Evolutionary conservation across 257 asterid genomes (phyloP), one percentile per base, ranked within the genome.

Genomic region (Euphrasia confusa): DNA sequence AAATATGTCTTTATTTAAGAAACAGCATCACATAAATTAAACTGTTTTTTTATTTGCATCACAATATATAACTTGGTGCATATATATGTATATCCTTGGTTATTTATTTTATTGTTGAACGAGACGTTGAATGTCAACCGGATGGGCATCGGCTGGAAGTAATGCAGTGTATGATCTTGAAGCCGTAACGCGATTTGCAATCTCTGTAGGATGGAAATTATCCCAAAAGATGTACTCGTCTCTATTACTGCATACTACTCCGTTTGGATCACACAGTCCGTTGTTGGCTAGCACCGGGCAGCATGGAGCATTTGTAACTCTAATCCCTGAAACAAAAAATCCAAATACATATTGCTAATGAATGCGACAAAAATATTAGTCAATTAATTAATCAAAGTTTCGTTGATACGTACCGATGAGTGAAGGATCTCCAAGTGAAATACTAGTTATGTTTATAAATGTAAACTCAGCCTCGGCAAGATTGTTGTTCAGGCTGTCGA

Each of bases 361-460:
- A 21, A 21, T 21, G 33, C 5, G 33, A 28, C 5, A 3, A 28
- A 3, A 28, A 28, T 28, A 28, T 28, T 28, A 4, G 33, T 2
- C 33, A 2, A 28, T 28, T 27, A n/a, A n/a, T n/a, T 21, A 21
- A 21, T 21, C 24, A 21, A 21, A 21, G 24, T 21, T 21, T 21
- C 24, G 24, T 21, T 0, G 1, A 21, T 21, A 45, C 52, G 1
- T 76, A 82, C 86, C 88, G 1, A 56, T 4, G 0, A n/a, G 26
- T 0, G 86, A 39, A 30, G 77, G 77, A 28, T 73, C 75, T 14
- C 72, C 80, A 0, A 60, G 6, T 0, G 71, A 28, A 57, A 87
- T 77, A 75, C 72, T 68, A 32, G 77, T 71, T 53, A 11, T 6
- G 68, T 87, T 87, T 42, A 84, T 55, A 54, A 57, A 74, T 26